Evolutionary conservation across 305 asterid species (phyloP).

Genomic region (Withania somnifera): DNA sequence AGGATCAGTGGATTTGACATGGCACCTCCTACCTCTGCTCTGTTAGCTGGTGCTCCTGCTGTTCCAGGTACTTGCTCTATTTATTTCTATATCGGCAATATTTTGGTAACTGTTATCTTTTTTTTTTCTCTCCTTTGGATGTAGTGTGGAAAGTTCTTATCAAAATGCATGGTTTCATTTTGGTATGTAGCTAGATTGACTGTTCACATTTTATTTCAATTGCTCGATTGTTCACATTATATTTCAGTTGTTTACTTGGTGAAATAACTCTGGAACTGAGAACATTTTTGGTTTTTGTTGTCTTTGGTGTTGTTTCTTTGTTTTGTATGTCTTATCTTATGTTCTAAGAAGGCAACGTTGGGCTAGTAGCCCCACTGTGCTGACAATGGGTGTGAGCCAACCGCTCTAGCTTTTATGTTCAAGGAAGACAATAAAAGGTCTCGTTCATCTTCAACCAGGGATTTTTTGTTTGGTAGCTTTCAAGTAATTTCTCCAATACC

Average conservation of each 20-base stretch:
- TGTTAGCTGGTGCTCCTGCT: constrained; percentile 54
- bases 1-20: constrained; percentile 97
- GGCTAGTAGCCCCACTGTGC: constrained; percentile 99
- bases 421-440: constrained; percentile 93
- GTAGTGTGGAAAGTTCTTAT: constrained; percentile 69
- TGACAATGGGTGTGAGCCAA: constrained; percentile 99
- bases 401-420: constrained; percentile 95
- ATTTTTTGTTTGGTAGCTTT: constrained; percentile 65
- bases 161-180: constrained; percentile 75
- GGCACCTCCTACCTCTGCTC: constrained; percentile 78
- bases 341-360: constrained; percentile 98
- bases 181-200: constrained; percentile 46
- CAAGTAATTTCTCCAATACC: neutral
- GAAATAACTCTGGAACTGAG: constrained; percentile 62
- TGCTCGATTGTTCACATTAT: constrained; percentile 9
- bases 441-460: constrained; percentile 97
- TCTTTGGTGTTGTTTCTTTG: constrained; percentile 92
- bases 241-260: constrained; percentile 49
- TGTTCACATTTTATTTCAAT: neutral
- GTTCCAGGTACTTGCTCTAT: constrained; percentile 58
- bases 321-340: constrained; percentile 90
- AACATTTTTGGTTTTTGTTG: constrained; percentile 84
- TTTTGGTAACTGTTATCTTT: constrained; percentile 35
- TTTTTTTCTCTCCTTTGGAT: constrained; percentile 30
- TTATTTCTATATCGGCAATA: constrained; percentile 5